These are phyloP conservation scores for Sclerotinia glacialis DNA, from an alignment of 2,329 filamentous ascomycete species.

Conservation along the genomic window DNA sequence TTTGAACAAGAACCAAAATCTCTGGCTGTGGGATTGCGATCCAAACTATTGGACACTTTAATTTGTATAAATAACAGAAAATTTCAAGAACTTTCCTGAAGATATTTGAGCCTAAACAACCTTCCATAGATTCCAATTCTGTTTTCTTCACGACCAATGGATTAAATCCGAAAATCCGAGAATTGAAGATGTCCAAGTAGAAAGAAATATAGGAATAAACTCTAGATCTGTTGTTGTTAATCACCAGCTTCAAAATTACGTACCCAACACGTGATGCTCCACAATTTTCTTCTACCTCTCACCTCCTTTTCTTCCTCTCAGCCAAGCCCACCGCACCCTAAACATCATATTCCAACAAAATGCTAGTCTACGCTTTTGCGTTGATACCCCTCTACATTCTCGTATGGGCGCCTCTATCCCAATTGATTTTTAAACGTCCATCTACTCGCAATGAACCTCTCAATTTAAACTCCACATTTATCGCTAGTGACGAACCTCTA, in stretches of 20 bases:
- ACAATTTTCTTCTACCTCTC: conserved; percentile 1
- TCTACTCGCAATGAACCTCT: conserved; percentile 23
- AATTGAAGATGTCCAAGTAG: too few species aligned
- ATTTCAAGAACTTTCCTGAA: too few species aligned
- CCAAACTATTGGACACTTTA: too few species aligned
- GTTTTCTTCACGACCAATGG: too few species aligned
- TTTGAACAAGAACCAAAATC: too few species aligned
- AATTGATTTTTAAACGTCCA: conserved; percentile 27
- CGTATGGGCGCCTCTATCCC: conserved; percentile 34
- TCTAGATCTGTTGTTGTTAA: background rate
- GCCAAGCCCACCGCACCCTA: background rate
- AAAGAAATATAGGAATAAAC: too few species aligned
- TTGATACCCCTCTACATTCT: conserved; percentile 36
- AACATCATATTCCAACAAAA: conserved; percentile 21
- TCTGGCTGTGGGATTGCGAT: too few species aligned
- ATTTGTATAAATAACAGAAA: too few species aligned
- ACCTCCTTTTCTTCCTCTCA: conserved; percentile 12
- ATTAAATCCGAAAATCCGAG: too few species aligned
- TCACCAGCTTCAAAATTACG: background rate
- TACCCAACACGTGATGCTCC: background rate
- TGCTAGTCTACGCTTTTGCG: conserved; percentile 36
- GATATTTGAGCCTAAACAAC: too few species aligned
- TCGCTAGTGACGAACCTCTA: conserved; percentile 36
- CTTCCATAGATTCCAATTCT: too few species aligned
- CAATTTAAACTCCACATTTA: conserved; percentile 33